phyloP scores from a whole-genome alignment of 2,329 filamentous ascomycete species.

The Aspergillus sergii region DNA sequence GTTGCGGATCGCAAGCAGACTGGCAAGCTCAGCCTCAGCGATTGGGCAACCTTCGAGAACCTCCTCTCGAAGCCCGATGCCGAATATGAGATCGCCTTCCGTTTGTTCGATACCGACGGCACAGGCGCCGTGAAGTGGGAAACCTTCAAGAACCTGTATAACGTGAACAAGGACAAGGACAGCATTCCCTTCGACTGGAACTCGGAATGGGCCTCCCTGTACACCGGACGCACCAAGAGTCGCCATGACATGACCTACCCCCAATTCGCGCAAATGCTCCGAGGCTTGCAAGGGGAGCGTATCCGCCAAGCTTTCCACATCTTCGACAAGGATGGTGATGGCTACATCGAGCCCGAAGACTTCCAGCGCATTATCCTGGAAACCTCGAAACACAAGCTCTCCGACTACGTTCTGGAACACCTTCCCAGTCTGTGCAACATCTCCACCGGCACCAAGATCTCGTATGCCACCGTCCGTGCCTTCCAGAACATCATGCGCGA shows the following conservation, averaged over 20 bases:
- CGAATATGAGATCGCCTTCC: slow-evolving; percentile 98
- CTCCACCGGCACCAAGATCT: slow-evolving; percentile 86
- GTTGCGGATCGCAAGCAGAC: slow-evolving; percentile 79
- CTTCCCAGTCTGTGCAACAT: slow-evolving; percentile 94
- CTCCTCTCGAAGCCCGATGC: slow-evolving; percentile 91
- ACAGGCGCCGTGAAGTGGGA: slow-evolving; percentile 87
- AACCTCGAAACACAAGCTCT: slow-evolving; percentile 93
- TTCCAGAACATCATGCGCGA: slow-evolving; percentile 98
- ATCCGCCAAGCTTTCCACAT: slow-evolving; percentile 92
- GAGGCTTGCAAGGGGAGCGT: slow-evolving; percentile 91
- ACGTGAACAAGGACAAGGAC: slow-evolving; percentile 81
- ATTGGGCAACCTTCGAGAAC: slow-evolving; percentile 95
- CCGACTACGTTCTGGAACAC: slow-evolving; percentile 90
- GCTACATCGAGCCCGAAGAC: slow-evolving; percentile 92
- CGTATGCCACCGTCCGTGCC: slow-evolving; percentile 93
- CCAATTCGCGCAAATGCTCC: slow-evolving; percentile 97
- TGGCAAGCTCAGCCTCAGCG: slow-evolving; percentile 75
- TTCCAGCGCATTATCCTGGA: slow-evolving; percentile 96
- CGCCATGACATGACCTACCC: slow-evolving; percentile 91
- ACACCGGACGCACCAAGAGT: slow-evolving; percentile 85
- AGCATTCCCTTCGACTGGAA: slow-evolving; percentile 96
- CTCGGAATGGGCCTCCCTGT: slow-evolving; percentile 93
- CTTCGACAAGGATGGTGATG: slow-evolving; percentile 88
- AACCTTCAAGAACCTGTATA: slow-evolving; percentile 81
- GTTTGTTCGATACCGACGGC: slow-evolving; percentile 86